These are phyloP conservation scores for Dendryphion nanum DNA, from an alignment of 2,329 filamentous ascomycete genomes.

Conservation along the genomic window DNA sequence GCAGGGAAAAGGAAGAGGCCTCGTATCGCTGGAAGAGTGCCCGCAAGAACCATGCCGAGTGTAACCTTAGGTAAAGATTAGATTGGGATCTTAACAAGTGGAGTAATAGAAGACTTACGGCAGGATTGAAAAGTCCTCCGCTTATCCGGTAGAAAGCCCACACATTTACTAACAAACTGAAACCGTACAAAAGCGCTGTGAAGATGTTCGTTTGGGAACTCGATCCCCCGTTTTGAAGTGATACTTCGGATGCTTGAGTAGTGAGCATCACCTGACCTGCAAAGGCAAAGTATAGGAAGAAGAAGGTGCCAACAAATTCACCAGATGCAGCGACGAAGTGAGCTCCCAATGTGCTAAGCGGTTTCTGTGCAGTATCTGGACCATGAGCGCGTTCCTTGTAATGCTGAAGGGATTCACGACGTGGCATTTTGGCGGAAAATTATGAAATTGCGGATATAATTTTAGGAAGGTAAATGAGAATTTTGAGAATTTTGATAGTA, in stretches of 20 bases:
- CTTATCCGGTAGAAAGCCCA: no score
- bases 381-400: no score
- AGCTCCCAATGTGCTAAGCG: background rate
- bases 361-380: no score
- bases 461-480: no score
- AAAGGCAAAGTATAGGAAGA: slow-evolving; percentile 43
- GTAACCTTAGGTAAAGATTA: slow-evolving; percentile 22
- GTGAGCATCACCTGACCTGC: slow-evolving; percentile 7
- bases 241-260: slow-evolving; percentile 6
- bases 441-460: no score
- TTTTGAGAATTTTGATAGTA: no score
- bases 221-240: slow-evolving; percentile 10
- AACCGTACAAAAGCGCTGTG: no score
- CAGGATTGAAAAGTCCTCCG: slow-evolving; percentile 30
- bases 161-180: no score
- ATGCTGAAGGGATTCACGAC: no score
- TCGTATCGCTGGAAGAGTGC: slow-evolving; percentile 21
- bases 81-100: background rate
- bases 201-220: slow-evolving; percentile 22
- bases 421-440: no score
- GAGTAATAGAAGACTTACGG: slow-evolving; percentile 24
- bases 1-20: slow-evolving; percentile 22
- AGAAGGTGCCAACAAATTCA: slow-evolving; percentile 41
- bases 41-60: slow-evolving; percentile 18
- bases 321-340: slow-evolving; percentile 11